A percentile compares a stretch with the other conserved stretches of the same genome.
Conservation (phyloP, 2,329 filamentous ascomycete genomes). For the Ophiocordyceps camponoti-saundersi region DNA sequence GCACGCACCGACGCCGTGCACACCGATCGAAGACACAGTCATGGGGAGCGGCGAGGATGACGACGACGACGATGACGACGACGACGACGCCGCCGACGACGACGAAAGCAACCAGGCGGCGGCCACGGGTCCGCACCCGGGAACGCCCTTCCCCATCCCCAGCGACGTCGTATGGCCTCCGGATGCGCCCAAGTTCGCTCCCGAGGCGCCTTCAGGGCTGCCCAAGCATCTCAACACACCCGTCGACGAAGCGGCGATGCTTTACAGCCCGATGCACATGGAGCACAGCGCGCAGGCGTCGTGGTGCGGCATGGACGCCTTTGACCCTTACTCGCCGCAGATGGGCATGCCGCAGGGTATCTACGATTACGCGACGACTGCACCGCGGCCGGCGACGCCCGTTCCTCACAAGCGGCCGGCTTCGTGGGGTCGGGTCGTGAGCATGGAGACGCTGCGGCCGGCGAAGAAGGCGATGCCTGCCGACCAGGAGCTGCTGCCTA, state of each 20-base stretch:
- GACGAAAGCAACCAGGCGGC: slow-evolving; percentile 11
- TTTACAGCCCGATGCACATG: slow-evolving; percentile 12
- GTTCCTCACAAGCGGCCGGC: slow-evolving; percentile 20
- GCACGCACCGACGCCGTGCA: background rate
- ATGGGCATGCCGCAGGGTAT: slow-evolving; percentile 4
- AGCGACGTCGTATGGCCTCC: slow-evolving; percentile 18
- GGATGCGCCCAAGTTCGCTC: slow-evolving; percentile 22
- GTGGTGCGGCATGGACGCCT: slow-evolving; percentile 6
- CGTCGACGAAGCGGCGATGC: slow-evolving; percentile 11
- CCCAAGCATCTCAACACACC: slow-evolving; percentile 16
- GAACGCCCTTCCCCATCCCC: slow-evolving; percentile 22
- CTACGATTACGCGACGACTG: slow-evolving; percentile 10
- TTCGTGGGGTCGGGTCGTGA: slow-evolving; percentile 20
- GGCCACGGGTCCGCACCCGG: slow-evolving; percentile 19
- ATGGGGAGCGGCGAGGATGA: slow-evolving; percentile 10
- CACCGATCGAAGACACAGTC: slow-evolving; percentile 9
- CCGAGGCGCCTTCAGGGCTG: slow-evolving; percentile 11
- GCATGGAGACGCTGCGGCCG: slow-evolving; percentile 19
- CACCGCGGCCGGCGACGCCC: slow-evolving; percentile 18
- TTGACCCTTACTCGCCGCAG: slow-evolving; percentile 5
- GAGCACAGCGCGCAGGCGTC: slow-evolving; percentile 13
- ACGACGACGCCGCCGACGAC: background rate
- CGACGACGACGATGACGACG: background rate
- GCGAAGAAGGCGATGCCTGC: slow-evolving; percentile 16
- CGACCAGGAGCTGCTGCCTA: slow-evolving; percentile 8